Evolutionary conservation across 176 grass and related monocot genomes (phyloP).

Genomic region (Triticum turgidum): DNA sequence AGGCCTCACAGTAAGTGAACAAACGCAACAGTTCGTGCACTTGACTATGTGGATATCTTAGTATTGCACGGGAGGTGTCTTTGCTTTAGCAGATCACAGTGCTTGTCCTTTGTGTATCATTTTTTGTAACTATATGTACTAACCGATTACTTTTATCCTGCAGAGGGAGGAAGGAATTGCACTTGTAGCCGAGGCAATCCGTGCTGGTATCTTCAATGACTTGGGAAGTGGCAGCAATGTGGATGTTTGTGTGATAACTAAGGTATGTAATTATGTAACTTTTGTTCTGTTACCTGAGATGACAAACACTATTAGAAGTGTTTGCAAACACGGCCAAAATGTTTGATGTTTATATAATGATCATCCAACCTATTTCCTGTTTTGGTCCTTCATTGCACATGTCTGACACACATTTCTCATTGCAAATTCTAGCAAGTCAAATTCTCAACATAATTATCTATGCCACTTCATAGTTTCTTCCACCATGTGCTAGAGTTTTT

Average conservation of each 20-base stretch:
- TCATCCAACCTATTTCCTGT: neutral
- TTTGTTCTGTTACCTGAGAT: constrained; percentile 2
- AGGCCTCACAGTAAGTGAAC: constrained; percentile 76
- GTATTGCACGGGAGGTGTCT: neutral
- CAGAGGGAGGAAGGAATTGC: constrained; percentile 90
- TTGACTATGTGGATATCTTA: neutral
- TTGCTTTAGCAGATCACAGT: neutral
- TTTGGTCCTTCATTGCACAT: neutral
- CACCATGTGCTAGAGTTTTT: neutral
- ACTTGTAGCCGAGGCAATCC: constrained; percentile 71
- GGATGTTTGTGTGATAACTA: constrained; percentile 96
- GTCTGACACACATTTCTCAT: neutral
- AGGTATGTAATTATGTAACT: constrained; percentile 44
- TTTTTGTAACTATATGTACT: neutral
- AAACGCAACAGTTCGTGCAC: neutral
- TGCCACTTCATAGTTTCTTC: neutral
- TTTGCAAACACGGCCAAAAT: neutral
- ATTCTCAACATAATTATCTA: neutral
- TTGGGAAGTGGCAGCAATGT: constrained; percentile 97
- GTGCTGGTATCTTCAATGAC: constrained; percentile 92
- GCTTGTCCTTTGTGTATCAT: neutral
- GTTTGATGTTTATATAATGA: neutral
- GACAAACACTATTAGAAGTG: neutral
- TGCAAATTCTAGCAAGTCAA: neutral
- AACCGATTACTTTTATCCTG: constrained; percentile 16